These are phyloP conservation scores for Mortierella sp. DNA, from an alignment of 371 early-diverging fungal genomes.

Conservation along the genomic window DNA sequence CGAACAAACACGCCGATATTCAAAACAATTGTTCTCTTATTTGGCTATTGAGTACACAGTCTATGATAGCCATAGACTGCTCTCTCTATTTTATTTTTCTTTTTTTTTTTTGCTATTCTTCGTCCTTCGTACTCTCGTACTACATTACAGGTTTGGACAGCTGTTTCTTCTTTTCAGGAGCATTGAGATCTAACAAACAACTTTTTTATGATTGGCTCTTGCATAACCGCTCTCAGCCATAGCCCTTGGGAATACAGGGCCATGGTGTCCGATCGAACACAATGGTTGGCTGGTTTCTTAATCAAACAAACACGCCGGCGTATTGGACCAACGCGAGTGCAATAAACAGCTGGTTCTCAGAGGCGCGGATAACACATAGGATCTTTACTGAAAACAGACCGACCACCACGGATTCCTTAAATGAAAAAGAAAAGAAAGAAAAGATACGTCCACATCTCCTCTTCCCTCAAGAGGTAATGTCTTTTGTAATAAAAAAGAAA, in stretches of 20 bases:
- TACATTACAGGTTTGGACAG: neutral
- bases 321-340: no score
- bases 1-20: neutral
- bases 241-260: neutral
- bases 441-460: no score
- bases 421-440: neutral
- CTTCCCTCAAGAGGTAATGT: neutral
- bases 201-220: conserved; percentile 1
- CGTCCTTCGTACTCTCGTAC: neutral
- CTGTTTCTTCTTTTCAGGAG: neutral
- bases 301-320: neutral
- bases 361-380: no score
- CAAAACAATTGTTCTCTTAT: neutral
- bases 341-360: no score
- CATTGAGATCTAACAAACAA: conserved; percentile 8
- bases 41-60: neutral
- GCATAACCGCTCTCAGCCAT: neutral
- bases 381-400: no score
- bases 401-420: no score
- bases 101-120: no score
- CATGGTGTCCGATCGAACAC: neutral
- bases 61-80: no score
- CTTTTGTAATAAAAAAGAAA: neutral
- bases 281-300: conserved; percentile 7
- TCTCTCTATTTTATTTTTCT: no score